These are phyloP conservation scores for Neotropicomus parvogracilis DNA, from an alignment of 1,284 basidiomycete species.

Conservation along the genomic window DNA sequence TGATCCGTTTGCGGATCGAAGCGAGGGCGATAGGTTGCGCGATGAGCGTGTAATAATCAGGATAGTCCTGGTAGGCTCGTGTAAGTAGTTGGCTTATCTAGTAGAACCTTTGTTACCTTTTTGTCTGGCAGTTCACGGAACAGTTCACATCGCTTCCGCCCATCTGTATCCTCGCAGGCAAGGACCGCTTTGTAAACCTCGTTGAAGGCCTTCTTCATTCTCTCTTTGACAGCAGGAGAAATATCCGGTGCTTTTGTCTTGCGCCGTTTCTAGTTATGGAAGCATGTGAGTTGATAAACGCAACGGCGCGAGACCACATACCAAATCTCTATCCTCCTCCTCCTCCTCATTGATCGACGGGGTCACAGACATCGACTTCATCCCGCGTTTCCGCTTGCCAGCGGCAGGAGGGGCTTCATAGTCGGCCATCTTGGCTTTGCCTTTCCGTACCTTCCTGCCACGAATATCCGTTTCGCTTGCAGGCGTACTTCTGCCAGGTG, in stretches of 20 bases:
- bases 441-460: slow-evolving; percentile 62
- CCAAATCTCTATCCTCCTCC: slow-evolving; percentile 63
- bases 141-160: slow-evolving; percentile 78
- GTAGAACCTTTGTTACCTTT: slow-evolving; percentile 40
- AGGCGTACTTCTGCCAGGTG: slow-evolving; percentile 57
- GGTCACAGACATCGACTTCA: slow-evolving; percentile 72
- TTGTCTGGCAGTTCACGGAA: slow-evolving; percentile 80
- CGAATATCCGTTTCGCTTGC: slow-evolving; percentile 58
- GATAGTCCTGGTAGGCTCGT: slow-evolving; percentile 62
- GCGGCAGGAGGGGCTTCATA: slow-evolving; percentile 48
- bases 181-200: slow-evolving; percentile 80
- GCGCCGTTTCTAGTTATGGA: slow-evolving; percentile 67
- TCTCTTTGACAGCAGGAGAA: slow-evolving; percentile 56
- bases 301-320: slow-evolving; percentile 34
- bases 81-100: background rate
- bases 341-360: slow-evolving; percentile 72
- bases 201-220: slow-evolving; percentile 83
- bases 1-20: slow-evolving; percentile 81
- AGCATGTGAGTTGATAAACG: background rate
- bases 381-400: slow-evolving; percentile 67
- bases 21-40: slow-evolving; percentile 83
- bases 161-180: slow-evolving; percentile 67
- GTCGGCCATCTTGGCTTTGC: slow-evolving; percentile 55
- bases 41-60: slow-evolving; percentile 85
- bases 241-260: slow-evolving; percentile 60